Evolutionary conservation across 345 rosid genomes (phyloP), one percentile per base, ranked within the genome.

Genomic region (Anastatica hierochuntica): DNA sequence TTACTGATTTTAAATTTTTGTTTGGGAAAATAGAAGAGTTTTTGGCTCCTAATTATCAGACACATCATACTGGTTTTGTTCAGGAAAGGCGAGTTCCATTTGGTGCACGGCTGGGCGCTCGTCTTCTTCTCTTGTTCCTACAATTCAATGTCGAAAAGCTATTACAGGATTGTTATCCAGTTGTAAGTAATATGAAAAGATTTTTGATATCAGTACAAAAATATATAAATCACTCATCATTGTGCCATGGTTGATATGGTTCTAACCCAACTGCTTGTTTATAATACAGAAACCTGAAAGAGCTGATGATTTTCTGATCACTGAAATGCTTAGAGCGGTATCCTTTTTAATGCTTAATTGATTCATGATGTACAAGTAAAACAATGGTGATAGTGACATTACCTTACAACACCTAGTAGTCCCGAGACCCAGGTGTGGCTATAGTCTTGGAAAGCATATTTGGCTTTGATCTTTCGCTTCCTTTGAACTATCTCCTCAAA

Each of bases 291-390:
- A 72, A 50, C 38, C 78, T 0, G 77, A 77, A 46, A 76, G 95
- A 71, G 97, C 78, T 66, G 90, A 90, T 61, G 79, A 74, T 42
- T 74, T 81, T 81, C 95, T 90, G 49, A 59, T 76, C 33, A 31
- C 57, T 44, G 94, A 90, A 79, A 85, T 90, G 97, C 74, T 80
- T 34, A 76, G 97, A 70, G 90, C 94, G 45, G 97, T 90, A 85
- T 90, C 97, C 90, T 79, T 41, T 20, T 31, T 15, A 1, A 1
- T 39, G 60, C 29, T 26, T 23, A 12, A 13, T 0, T 56, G 21
- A 15, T 49, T 41, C 24, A 36, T 58, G 31, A 14, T 49, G 10
- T 19, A 26, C 15, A 27, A 11, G 23, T 13, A 55, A 13, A 44
- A 37, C 38, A 16, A 50, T 45, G 49, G 12, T n/a, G n/a, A n/a